Evolutionary conservation across 352 stramenopile species (phyloP).

Genomic region (Phytophthora boehmeriae): DNA sequence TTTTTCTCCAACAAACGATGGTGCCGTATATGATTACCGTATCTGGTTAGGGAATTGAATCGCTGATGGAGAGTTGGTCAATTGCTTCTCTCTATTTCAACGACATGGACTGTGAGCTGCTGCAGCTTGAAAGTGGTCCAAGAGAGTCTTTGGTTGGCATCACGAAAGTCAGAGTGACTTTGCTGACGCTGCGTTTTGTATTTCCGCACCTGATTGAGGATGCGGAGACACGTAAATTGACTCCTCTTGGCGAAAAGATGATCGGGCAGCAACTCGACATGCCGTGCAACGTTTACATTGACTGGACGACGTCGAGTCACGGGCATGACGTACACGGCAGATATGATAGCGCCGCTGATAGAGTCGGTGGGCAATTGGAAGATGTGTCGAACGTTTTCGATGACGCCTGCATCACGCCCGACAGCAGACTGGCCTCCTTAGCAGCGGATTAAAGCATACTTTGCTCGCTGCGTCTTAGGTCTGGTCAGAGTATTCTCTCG

Average conservation of each 20-base stretch:
- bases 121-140: neutral
- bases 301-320: neutral
- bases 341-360: constrained; percentile 11
- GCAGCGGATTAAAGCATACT: neutral
- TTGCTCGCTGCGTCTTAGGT: no score
- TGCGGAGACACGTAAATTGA: neutral
- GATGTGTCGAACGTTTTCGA: neutral
- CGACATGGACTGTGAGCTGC: neutral
- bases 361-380: constrained; percentile 3
- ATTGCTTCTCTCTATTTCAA: neutral
- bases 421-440: neutral
- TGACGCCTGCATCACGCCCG: neutral
- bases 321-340: neutral
- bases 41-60: neutral
- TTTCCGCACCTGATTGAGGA: constrained; percentile 1
- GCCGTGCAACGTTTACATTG: neutral
- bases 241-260: neutral
- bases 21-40: neutral
- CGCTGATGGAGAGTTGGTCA: neutral
- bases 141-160: neutral
- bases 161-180: neutral
- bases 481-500: no score
- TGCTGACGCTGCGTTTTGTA: neutral
- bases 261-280: neutral
- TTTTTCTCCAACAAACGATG: neutral